Evolutionary conservation across 176 grass and related monocot species (phyloP).

Genomic region (Aegilops tauschii): DNA sequence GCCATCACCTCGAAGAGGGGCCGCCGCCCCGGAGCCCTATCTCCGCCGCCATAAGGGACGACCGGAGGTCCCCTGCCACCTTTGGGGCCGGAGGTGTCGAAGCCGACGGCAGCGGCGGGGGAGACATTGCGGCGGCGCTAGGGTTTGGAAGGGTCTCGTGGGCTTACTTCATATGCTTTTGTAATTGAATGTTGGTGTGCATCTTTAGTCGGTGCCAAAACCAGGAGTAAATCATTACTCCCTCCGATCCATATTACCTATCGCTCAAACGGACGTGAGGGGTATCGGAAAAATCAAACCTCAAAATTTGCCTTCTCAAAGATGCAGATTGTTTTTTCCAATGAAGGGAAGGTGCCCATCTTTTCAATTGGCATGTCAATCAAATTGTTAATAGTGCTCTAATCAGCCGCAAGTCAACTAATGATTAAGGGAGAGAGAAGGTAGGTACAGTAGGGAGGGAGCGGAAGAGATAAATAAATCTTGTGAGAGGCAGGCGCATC

Average conservation of each 20-base stretch:
- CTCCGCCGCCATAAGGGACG: too few species aligned
- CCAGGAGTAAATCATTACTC: not conserved
- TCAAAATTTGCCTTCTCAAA: not conserved
- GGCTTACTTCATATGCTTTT: too few species aligned
- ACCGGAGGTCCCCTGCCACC: too few species aligned
- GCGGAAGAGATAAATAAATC: conserved; percentile 21
- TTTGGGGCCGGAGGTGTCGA: too few species aligned
- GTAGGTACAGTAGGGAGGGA: not conserved
- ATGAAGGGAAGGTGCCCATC: too few species aligned
- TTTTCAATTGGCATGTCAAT: conserved; percentile 11
- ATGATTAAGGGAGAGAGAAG: not conserved
- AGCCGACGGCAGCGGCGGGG: too few species aligned
- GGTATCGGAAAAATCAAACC: not conserved
- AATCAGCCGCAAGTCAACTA: conserved; percentile 31
- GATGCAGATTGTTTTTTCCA: not conserved
- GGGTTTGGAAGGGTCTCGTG: too few species aligned
- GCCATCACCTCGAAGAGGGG: too few species aligned
- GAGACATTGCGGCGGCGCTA: too few species aligned
- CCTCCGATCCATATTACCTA: too few species aligned
- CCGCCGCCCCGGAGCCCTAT: too few species aligned
- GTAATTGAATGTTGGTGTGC: not conserved
- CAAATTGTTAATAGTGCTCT: not conserved
- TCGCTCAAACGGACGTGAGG: too few species aligned
- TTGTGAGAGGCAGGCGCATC: conserved; percentile 16
- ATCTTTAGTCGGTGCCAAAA: not conserved